Percentiles rank a stretch among this genome's conserved stretches.
phyloP scores from a whole-genome alignment of 2,329 filamentous ascomycete species.

The Clonostachys chloroleuca region DNA sequence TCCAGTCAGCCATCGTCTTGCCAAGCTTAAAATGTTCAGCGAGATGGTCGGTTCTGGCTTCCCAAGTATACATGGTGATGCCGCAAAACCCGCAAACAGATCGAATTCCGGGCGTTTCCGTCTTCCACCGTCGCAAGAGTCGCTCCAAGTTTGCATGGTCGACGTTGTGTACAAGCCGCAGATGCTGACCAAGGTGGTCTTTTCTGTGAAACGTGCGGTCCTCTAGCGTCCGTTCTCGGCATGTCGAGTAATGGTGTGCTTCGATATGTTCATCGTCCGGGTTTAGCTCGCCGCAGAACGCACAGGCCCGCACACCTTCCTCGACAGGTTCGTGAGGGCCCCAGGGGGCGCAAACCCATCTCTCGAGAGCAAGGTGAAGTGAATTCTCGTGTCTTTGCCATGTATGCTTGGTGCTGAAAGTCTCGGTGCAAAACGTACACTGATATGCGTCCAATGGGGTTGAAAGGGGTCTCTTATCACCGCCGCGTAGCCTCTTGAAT shows the following conservation, averaged over 20 bases:
- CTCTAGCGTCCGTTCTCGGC: slow-evolving; percentile 39
- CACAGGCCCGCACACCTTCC: slow-evolving; percentile 29
- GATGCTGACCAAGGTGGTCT: slow-evolving; percentile 36
- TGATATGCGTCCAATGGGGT: slow-evolving; percentile 20
- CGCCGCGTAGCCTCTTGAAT: not conserved
- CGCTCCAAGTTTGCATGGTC: slow-evolving; percentile 18
- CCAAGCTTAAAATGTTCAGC: slow-evolving; percentile 35
- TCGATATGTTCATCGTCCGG: slow-evolving; percentile 25
- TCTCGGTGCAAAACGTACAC: slow-evolving; percentile 41
- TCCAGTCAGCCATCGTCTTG: slow-evolving; percentile 34
- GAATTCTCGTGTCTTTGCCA: slow-evolving; percentile 47
- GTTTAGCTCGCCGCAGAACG: slow-evolving; percentile 26
- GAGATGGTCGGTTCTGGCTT: slow-evolving; percentile 27
- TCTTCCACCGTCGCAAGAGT: slow-evolving; percentile 23
- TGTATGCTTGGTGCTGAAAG: slow-evolving; percentile 36
- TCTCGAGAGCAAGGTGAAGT: slow-evolving; percentile 37
- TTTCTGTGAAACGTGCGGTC: slow-evolving; percentile 39
- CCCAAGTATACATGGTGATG: slow-evolving; percentile 26
- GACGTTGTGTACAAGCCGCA: slow-evolving; percentile 31
- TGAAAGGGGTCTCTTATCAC: slow-evolving; percentile 1
- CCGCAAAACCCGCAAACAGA: slow-evolving; percentile 37
- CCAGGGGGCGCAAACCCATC: slow-evolving; percentile 35
- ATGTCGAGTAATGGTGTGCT: slow-evolving; percentile 31
- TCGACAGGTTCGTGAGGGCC: slow-evolving; percentile 32
- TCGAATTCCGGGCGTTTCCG: slow-evolving; percentile 20